A percentile compares a stretch with the other conserved stretches of the same genome.
These are phyloP conservation scores for Nothopassalora personata DNA, from an alignment of 2,329 filamentous ascomycete genomes.

Conservation along the genomic window DNA sequence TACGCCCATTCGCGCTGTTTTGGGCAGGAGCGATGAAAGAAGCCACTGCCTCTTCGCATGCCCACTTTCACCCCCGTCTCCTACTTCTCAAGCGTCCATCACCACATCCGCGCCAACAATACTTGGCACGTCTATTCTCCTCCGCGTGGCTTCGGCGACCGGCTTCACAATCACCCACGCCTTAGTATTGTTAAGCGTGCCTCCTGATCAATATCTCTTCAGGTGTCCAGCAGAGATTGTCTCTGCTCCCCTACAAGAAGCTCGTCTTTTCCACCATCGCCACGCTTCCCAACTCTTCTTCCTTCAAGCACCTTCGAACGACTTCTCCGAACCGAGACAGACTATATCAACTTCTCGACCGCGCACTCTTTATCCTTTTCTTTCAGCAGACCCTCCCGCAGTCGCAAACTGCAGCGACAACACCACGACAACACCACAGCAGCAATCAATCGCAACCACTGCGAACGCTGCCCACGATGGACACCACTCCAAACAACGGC, in stretches of 20 bases:
- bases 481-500: conserved; percentile 10
- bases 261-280: conserved; percentile 11
- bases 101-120: not conserved
- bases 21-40: not conserved
- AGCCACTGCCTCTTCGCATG: not conserved
- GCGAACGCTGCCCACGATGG: conserved; percentile 4
- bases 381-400: not conserved
- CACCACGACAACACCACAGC: conserved; percentile 4
- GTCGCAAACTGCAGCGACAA: conserved; percentile 8
- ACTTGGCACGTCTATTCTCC: not conserved
- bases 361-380: conserved; percentile 1
- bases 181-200: not conserved
- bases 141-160: not conserved
- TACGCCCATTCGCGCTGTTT: not conserved
- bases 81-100: not conserved
- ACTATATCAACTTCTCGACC: conserved; percentile 11
- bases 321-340: conserved; percentile 10
- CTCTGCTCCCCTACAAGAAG: conserved; percentile 18
- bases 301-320: conserved; percentile 12
- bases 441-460: conserved; percentile 6
- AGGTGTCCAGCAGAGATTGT: conserved; percentile 11
- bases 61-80: not conserved
- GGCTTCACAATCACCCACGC: not conserved
- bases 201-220: conserved; percentile 11
- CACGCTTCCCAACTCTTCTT: conserved; percentile 11